These are phyloP conservation scores for Quercus rubra DNA, from an alignment of 306 rosid species.

Conservation along the genomic window DNA sequence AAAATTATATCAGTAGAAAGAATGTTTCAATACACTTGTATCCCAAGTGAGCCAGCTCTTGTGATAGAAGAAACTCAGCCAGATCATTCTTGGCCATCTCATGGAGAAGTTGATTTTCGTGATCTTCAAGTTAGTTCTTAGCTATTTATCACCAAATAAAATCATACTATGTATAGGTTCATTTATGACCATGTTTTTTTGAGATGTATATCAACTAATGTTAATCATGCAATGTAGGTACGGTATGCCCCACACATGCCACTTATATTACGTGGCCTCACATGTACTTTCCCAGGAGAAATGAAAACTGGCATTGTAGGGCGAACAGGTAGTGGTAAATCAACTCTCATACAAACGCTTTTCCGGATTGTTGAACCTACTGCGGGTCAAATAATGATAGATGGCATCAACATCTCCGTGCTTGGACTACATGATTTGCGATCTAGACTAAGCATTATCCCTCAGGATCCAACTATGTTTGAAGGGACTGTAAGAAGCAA, in stretches of 20 bases:
- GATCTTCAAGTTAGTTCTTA: conserved; percentile 45
- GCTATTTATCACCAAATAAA: neutral
- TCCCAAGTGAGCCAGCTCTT: conserved; percentile 63
- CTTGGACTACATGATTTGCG: conserved; percentile 84
- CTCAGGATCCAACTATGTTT: conserved; percentile 97
- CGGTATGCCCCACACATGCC: conserved; percentile 96
- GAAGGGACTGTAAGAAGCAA: conserved; percentile 88
- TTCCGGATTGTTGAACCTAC: conserved; percentile 68
- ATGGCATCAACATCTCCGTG: conserved; percentile 49
- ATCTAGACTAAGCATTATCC: conserved; percentile 77
- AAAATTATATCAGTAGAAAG: conserved; percentile 71
- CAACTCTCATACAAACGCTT: conserved; percentile 76
- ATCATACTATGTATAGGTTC: neutral
- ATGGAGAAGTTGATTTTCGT: conserved; percentile 52
- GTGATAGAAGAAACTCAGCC: conserved; percentile 47
- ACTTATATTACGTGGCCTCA: conserved; percentile 72
- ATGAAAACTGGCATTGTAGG: conserved; percentile 86
- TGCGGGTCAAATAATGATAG: conserved; percentile 57
- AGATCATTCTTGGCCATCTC: conserved; percentile 50
- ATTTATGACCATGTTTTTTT: neutral
- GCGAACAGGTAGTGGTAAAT: conserved; percentile 86
- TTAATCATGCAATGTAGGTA: conserved; percentile 39
- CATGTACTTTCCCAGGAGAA: conserved; percentile 71
- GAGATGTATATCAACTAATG: neutral
- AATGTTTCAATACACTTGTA: conserved; percentile 47